These are phyloP conservation scores for Medicago arabica DNA, from an alignment of 306 rosid genomes.

Conservation along the genomic window DNA sequence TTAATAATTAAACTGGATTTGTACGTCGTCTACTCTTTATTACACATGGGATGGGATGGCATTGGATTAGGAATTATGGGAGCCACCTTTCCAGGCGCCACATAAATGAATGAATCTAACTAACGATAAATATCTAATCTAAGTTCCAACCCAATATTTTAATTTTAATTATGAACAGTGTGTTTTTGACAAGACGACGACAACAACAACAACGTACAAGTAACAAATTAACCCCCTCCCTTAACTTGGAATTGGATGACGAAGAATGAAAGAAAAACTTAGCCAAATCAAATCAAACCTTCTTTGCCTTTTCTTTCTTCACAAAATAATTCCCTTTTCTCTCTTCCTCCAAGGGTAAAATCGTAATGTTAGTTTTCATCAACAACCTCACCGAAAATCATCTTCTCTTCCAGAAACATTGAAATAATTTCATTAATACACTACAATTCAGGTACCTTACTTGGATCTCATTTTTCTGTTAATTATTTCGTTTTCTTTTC, in stretches of 20 bases:
- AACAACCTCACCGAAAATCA: constrained; percentile 12
- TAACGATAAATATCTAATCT: background rate
- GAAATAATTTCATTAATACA: background rate
- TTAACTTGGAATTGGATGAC: constrained; percentile 12
- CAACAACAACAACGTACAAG: constrained; percentile 39
- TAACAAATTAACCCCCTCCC: background rate
- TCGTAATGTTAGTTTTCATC: background rate
- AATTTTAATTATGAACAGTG: constrained; percentile 9
- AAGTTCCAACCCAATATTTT: background rate
- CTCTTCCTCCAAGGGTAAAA: constrained; percentile 7
- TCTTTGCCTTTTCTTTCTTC: constrained; percentile 32
- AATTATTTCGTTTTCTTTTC: background rate
- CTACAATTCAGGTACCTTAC: constrained; percentile 23
- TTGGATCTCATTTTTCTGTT: constrained; percentile 29
- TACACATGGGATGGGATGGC: background rate
- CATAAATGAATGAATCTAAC: constrained; percentile 39
- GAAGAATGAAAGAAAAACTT: background rate
- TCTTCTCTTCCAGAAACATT: constrained; percentile 1
- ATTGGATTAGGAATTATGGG: constrained; percentile 8
- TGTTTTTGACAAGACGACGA: constrained; percentile 45
- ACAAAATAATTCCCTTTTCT: too few species aligned
- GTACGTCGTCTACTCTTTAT: background rate
- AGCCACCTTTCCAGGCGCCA: constrained; percentile 50
- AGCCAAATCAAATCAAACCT: constrained; percentile 23
- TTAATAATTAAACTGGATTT: too few species aligned